These are phyloP conservation scores for Buddleja alternifolia DNA, from an alignment of 257 asterid species.

Conservation along the genomic window DNA sequence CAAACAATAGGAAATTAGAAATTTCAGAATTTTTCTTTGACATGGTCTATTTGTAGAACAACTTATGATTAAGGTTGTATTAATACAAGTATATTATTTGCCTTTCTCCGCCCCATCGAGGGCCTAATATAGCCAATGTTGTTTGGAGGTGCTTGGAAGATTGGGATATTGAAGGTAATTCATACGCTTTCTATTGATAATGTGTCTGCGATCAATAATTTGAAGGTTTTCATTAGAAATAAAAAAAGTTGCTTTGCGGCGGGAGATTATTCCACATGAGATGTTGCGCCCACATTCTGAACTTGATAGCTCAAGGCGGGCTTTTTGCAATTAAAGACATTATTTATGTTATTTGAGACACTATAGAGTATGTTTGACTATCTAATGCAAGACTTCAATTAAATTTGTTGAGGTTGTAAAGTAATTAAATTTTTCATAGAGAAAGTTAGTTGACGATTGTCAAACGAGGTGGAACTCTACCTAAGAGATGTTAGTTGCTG, in stretches of 20 bases:
- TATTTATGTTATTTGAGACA: too few species aligned
- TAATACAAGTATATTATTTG: background rate
- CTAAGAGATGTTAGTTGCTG: too few species aligned
- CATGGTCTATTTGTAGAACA: too few species aligned
- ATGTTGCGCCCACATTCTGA: constrained; percentile 3
- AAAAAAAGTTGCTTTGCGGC: background rate
- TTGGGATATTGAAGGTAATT: constrained; percentile 1
- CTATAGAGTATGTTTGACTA: background rate
- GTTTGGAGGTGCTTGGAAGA: background rate
- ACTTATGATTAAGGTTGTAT: too few species aligned
- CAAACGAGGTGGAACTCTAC: too few species aligned
- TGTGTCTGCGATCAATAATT: too few species aligned
- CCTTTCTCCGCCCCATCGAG: background rate
- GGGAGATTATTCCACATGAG: background rate
- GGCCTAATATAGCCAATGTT: background rate
- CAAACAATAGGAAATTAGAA: too few species aligned
- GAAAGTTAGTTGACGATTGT: too few species aligned
- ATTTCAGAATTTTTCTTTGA: too few species aligned
- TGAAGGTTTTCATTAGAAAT: background rate
- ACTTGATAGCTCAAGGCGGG: background rate
- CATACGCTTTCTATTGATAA: too few species aligned
- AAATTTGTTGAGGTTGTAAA: too few species aligned
- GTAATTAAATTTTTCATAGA: too few species aligned
- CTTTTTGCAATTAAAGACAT: background rate
- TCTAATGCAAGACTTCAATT: background rate